Conservation (phyloP, 2,329 filamentous ascomycete genomes). For the Fusarium sulawesiense region DNA sequence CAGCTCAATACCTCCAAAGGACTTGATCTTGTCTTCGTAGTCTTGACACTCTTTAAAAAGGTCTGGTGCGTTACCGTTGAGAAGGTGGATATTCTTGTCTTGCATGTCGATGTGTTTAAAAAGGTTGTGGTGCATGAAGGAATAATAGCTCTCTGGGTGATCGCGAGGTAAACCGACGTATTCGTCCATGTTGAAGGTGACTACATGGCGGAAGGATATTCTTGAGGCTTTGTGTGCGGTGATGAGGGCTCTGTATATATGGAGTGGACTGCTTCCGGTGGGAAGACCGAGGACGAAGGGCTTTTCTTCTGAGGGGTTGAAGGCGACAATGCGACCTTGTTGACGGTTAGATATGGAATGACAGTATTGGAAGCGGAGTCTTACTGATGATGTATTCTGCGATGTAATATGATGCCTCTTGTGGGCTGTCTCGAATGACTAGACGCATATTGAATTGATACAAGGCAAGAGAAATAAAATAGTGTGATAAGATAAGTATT, state of each 20-base stretch:
- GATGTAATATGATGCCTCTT: conserved; percentile 16
- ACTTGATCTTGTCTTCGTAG: conserved; percentile 12
- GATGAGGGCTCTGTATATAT: conserved; percentile 8
- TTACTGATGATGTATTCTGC: conserved; percentile 24
- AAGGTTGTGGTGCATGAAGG: conserved; percentile 11
- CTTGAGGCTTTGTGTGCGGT: conserved; percentile 1
- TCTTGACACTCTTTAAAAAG: not conserved
- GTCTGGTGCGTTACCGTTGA: not conserved
- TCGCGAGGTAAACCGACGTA: conserved; percentile 12
- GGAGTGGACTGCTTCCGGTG: conserved; percentile 3
- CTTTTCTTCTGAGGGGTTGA: conserved; percentile 1
- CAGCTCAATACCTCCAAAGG: not conserved
- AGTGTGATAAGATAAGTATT: not conserved
- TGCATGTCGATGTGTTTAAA: conserved; percentile 15
- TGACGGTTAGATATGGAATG: not conserved
- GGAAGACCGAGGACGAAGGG: conserved; percentile 15
- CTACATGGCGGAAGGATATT: conserved; percentile 15
- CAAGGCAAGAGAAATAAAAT: not conserved
- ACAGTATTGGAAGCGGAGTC: too few relatives aligned
- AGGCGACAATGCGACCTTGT: not conserved
- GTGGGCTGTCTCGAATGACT: conserved; percentile 7
- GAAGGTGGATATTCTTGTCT: not conserved
- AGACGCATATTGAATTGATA: conserved; percentile 8
- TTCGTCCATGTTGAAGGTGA: conserved; percentile 21
- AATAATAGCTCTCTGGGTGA: conserved; percentile 8